Evolutionary conservation across 164 flowering plant genomes (phyloP), one percentile per base, ranked within the genome.

Genomic region (Hamamelis virginiana): DNA sequence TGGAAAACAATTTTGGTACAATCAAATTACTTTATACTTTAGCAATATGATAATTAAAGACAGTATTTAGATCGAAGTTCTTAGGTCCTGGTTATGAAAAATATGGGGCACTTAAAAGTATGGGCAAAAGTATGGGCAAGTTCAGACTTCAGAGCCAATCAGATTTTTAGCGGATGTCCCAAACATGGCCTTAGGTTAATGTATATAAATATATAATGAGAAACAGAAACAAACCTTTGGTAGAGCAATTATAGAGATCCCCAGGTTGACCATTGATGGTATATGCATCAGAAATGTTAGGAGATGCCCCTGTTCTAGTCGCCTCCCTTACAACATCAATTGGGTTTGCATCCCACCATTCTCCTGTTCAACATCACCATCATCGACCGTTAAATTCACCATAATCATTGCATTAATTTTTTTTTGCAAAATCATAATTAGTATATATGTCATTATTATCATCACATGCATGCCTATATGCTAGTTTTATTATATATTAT

Each of bases 241-340:
- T 78, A 5, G 98, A 91, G 78, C 98, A 94, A 4, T 86, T 86
- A 78, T 94, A 90, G 46, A 94, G 86, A 55, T 87, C 94, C 8
- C 98, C 98, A 38, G 98, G 98, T 74, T 94, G 97, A 65, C 97
- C 96, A 58, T 94, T 94, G 75, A 94, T 85, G 71, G 98, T 94
- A 73, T 77, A 94, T 1, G 98, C 97, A 77, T 92, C 87, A 11
- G 98, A 94, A 0, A 89, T 68, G 58, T 88, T 85, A 19, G 97
- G 97, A 63, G 95, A 85, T 21, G 77, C 95, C 59, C 98, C 98
- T 5, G 98, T 92, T 70, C 83, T 71, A 0, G 80, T 78, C 13
- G 98, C 92, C 51, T 87, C 59, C 33, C 80, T 83, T 44, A 90
- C 72, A 9, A 94, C 96, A 56, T 85, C 86, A 0, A 92, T 70